phyloP scores from a whole-genome alignment of 495 filamentous ascomycete species.

The Aspergillus incahuasiensis region DNA sequence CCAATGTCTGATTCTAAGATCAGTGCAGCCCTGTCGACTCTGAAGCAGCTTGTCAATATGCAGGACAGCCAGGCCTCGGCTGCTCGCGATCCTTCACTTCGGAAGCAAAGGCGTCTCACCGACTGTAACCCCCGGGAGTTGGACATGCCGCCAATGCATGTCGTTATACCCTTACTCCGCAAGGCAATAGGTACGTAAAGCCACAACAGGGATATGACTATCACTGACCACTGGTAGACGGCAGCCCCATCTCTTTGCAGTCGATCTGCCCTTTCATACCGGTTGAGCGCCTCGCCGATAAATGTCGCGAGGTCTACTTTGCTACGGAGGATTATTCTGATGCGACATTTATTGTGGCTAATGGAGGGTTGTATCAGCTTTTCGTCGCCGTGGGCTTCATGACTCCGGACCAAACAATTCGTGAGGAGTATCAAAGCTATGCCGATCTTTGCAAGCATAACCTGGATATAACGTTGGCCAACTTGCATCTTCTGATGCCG shows the following conservation, averaged over 20 bases:
- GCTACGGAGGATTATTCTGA: slow-evolving; percentile 52
- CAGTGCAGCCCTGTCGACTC: slow-evolving; percentile 49
- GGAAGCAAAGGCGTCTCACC: slow-evolving; percentile 38
- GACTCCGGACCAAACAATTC: slow-evolving; percentile 22
- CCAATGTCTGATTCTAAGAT: slow-evolving; percentile 49
- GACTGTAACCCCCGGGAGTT: slow-evolving; percentile 43
- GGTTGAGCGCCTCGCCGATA: slow-evolving; percentile 52
- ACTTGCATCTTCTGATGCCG: slow-evolving; percentile 55
- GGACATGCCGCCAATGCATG: slow-evolving; percentile 49
- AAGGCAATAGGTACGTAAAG: slow-evolving; percentile 40
- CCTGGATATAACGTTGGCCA: slow-evolving; percentile 53
- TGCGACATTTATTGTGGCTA: slow-evolving; percentile 52
- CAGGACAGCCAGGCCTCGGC: slow-evolving; percentile 34
- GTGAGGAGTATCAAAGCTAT: slow-evolving; percentile 38
- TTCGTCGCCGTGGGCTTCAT: slow-evolving; percentile 46
- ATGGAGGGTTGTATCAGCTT: slow-evolving; percentile 52
- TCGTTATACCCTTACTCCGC: slow-evolving; percentile 49
- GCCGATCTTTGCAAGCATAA: slow-evolving; percentile 49
- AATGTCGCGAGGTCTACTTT: slow-evolving; percentile 57
- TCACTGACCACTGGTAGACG: slow-evolving; percentile 18
- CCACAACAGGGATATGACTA: neutral
- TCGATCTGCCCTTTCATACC: slow-evolving; percentile 38
- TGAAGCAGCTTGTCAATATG: slow-evolving; percentile 54
- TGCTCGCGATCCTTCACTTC: slow-evolving; percentile 38
- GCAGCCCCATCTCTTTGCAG: slow-evolving; percentile 21